phyloP scores from a whole-genome alignment of 306 rosid species.

The Morella rubra region DNA sequence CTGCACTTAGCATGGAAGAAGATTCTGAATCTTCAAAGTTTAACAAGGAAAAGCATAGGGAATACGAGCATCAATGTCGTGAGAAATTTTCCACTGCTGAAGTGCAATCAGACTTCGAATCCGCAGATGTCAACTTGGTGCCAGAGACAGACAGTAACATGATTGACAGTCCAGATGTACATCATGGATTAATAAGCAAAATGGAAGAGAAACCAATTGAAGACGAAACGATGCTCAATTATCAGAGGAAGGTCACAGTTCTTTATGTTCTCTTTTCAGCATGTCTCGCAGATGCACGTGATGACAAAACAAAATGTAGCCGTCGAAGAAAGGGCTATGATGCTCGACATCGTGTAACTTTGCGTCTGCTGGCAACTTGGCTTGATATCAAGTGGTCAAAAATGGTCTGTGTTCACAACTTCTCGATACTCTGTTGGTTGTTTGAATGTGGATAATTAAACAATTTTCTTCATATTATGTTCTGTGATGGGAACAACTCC shows the following conservation, averaged over 20 bases:
- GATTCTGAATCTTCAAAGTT: slow-evolving; percentile 35
- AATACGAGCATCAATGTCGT: slow-evolving; percentile 59
- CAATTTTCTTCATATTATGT: slow-evolving; percentile 10
- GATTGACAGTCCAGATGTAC: slow-evolving; percentile 31
- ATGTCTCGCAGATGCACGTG: slow-evolving; percentile 63
- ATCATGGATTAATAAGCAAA: slow-evolving; percentile 28
- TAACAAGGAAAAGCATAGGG: slow-evolving; percentile 56
- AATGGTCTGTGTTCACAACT: slow-evolving; percentile 57
- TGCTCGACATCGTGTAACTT: slow-evolving; percentile 82
- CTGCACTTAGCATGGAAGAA: slow-evolving; percentile 51
- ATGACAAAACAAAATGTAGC: slow-evolving; percentile 42
- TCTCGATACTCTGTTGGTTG: slow-evolving; percentile 15
- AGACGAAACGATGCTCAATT: slow-evolving; percentile 62
- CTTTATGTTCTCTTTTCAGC: slow-evolving; percentile 82
- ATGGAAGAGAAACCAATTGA: slow-evolving; percentile 54
- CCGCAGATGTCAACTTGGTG: slow-evolving; percentile 29
- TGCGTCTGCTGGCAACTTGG: slow-evolving; percentile 80
- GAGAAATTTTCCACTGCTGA: slow-evolving; percentile 55
- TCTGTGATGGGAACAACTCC: background rate
- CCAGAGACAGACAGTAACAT: slow-evolving; percentile 26
- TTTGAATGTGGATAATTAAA: slow-evolving; percentile 13
- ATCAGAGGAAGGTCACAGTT: slow-evolving; percentile 77
- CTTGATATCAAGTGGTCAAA: slow-evolving; percentile 79
- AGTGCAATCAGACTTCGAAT: slow-evolving; percentile 44
- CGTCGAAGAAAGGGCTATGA: slow-evolving; percentile 81